These are phyloP conservation scores for Tolypocladium guangdongense DNA, from an alignment of 2,329 filamentous ascomycete species.

Conservation along the genomic window DNA sequence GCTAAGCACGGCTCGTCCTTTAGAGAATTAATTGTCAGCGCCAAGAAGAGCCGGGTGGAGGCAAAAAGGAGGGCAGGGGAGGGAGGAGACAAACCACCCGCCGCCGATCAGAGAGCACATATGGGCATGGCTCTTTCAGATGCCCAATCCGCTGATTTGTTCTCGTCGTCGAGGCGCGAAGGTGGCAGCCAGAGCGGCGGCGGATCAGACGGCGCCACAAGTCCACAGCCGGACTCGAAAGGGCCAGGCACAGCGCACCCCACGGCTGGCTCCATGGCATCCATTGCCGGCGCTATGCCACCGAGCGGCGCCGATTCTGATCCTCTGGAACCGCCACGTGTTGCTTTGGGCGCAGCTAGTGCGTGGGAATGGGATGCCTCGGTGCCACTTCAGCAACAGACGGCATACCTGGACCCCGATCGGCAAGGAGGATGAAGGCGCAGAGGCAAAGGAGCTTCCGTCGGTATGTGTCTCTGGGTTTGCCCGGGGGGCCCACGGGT, in stretches of 20 bases:
- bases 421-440: neutral
- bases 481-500: neutral
- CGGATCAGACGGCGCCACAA: neutral
- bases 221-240: neutral
- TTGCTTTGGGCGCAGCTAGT: neutral
- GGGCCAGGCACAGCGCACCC: neutral
- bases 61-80: neutral
- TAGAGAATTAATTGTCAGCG: constrained; percentile 66
- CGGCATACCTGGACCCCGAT: neutral
- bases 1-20: constrained; percentile 65
- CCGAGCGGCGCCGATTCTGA: neutral
- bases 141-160: neutral
- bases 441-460: neutral
- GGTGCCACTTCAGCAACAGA: neutral
- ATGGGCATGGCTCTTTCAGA: neutral
- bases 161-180: neutral
- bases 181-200: neutral
- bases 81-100: neutral
- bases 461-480: neutral
- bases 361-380: neutral
- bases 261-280: neutral
- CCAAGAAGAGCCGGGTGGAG: constrained; percentile 30
- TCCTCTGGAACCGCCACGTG: neutral
- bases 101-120: neutral
- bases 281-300: neutral